These are phyloP conservation scores for Coemansia sp. DNA, from an alignment of 192 early-diverging fungal species.

Conservation along the genomic window DNA sequence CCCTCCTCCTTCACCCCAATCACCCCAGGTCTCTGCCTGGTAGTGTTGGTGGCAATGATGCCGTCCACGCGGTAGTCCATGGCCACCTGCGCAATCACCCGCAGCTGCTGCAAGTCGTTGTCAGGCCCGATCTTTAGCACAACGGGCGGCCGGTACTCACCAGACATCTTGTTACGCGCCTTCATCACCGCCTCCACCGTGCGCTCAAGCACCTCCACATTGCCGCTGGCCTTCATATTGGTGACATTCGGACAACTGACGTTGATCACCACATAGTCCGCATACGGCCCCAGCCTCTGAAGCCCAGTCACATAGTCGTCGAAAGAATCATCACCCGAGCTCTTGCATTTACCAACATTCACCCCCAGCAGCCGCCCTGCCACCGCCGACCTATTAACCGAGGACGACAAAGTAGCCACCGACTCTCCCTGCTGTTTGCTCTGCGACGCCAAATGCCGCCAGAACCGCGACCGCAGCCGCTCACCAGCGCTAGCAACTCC, in stretches of 20 bases:
- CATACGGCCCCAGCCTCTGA: conserved; percentile 70
- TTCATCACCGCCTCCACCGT: conserved; percentile 70
- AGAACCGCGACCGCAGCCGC: conserved; percentile 74
- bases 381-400: conserved; percentile 63
- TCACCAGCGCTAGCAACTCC: conserved; percentile 67
- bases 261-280: conserved; percentile 91
- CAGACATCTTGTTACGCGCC: conserved; percentile 52
- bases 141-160: conserved; percentile 67
- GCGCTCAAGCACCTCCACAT: conserved; percentile 71
- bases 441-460: conserved; percentile 63
- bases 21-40: conserved; percentile 68
- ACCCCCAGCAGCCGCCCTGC: conserved; percentile 73
- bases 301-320: conserved; percentile 87
- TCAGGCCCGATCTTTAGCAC: conserved; percentile 94
- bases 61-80: conserved; percentile 77
- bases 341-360: conserved; percentile 91
- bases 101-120: conserved; percentile 70
- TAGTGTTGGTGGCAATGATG: conserved; percentile 90
- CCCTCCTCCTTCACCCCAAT: conserved; percentile 69
- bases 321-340: conserved; percentile 65
- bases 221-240: conserved; percentile 73
- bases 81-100: conserved; percentile 80
- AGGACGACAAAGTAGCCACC: conserved; percentile 40
- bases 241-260: conserved; percentile 90
- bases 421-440: conserved; percentile 57